Conservation (phyloP, 257 asterid genomes). For the Solanum chaucha region DNA sequence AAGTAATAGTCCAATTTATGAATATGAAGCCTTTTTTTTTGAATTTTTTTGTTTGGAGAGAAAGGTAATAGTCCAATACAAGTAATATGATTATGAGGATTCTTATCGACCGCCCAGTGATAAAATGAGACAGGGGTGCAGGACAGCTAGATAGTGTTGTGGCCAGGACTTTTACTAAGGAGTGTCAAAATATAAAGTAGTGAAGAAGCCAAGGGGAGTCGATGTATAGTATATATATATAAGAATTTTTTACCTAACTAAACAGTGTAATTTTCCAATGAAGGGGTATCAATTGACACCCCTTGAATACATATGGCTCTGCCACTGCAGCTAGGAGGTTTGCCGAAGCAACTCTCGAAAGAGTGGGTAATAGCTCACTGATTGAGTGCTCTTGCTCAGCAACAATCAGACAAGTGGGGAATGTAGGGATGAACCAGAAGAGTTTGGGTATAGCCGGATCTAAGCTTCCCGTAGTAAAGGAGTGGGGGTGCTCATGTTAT, state of each 20-base stretch:
- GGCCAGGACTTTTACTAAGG: no score
- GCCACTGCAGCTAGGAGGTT: neutral
- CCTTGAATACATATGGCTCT: no score
- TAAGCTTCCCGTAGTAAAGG: neutral
- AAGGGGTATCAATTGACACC: no score
- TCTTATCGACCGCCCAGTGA: neutral
- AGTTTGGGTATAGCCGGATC: neutral
- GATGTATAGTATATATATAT: no score
- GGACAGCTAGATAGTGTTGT: neutral
- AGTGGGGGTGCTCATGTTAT: neutral
- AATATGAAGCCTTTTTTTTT: no score
- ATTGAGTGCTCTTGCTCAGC: neutral
- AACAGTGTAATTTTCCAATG: no score
- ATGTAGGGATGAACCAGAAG: neutral
- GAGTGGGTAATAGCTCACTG: neutral
- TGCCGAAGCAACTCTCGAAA: neutral
- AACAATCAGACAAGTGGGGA: neutral
- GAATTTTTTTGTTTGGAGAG: no score
- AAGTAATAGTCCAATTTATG: no score
- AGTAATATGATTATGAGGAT: neutral
- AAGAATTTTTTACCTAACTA: no score
- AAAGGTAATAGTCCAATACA: neutral
- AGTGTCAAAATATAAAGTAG: no score
- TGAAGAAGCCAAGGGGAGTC: no score
- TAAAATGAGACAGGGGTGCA: neutral